Base-by-base conservation (phyloP, 495 filamentous ascomycete genomes). In the Hypoxylon perforatum region DNA sequence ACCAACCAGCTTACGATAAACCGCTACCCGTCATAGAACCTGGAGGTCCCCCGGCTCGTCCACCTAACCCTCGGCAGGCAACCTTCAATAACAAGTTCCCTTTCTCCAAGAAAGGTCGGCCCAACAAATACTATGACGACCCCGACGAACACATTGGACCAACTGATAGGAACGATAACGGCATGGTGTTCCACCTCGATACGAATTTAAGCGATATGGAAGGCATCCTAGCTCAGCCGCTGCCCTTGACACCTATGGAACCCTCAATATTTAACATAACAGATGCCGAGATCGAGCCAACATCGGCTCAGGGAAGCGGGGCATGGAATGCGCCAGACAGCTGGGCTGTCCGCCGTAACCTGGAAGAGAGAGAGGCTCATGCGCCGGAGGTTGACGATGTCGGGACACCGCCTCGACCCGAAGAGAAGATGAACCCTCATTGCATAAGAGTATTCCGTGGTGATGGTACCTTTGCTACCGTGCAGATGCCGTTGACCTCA, bases 401-500 rank as follows among this genome's bases (percentile, higher is more conserved):
- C 56, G 84, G 89, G 21, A 82, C 83, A 25, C 81, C 84, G 14
- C 80, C 80, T n/a, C 82, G 84, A 60, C 83, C 84, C 1, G 89
- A 91, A 57, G 86, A 91, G 67, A 89, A 91, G 71, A 78, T 82
- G 17, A 78, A 77, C 6, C 86, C 88, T 41, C 96, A 95, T 75
- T 97, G 92, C 73, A 94, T 98, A 63, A 92, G 96, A n/a, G 88
- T 99, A 15, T 99, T 98, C 78, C 88, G 94, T 23, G 87, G 90
- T 10, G 96, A 99, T 74, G 91, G 88, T 12, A 97, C 96, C 7
- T 99, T 97, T 78, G 92, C 92, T 7, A 97, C 94, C 0, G 85
- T 98, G 14, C 93, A 92, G 18, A 86, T 91, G 69, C 81, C 86
- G 15, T 77, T 98, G 61, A 91, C 92, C 69, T 87, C 94, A 5